phyloP scores from a whole-genome alignment of 306 rosid genomes.

The Abrus precatorius region DNA sequence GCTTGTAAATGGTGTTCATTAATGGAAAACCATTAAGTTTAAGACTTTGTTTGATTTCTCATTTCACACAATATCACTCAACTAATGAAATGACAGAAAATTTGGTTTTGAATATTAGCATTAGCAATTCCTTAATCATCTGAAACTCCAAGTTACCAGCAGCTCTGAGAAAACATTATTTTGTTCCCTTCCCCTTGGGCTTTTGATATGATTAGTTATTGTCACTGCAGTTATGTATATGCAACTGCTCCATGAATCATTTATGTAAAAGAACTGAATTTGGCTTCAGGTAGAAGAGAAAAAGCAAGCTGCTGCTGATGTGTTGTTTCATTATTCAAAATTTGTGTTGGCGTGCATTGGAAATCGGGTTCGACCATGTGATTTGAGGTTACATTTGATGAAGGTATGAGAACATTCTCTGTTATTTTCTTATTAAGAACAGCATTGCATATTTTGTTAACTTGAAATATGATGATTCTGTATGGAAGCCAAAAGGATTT shows the following conservation, averaged over 20 bases:
- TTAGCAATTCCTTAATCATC: neutral
- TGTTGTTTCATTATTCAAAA: constrained; percentile 80
- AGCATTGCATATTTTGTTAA: too few species aligned
- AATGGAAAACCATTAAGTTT: constrained; percentile 17
- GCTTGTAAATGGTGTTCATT: constrained; percentile 10
- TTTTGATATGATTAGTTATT: neutral
- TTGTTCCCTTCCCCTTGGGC: constrained; percentile 20
- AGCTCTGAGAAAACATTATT: constrained; percentile 14
- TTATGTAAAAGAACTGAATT: constrained; percentile 25
- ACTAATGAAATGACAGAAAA: neutral
- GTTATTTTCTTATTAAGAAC: neutral
- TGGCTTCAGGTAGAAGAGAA: constrained; percentile 69
- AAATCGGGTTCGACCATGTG: constrained; percentile 75
- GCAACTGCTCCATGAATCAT: constrained; percentile 24
- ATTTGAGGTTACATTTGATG: constrained; percentile 92
- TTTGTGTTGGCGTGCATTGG: constrained; percentile 89
- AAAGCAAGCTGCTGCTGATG: constrained; percentile 94
- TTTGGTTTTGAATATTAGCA: constrained; percentile 35
- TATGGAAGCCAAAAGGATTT: constrained; percentile 37
- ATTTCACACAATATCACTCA: constrained; percentile 14
- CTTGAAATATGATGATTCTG: neutral
- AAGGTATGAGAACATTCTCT: constrained; percentile 63
- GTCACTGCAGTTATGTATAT: constrained; percentile 18
- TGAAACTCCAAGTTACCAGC: constrained; percentile 15
- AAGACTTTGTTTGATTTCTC: constrained; percentile 25